These are phyloP conservation scores for Dactylellina haptotyla DNA, from an alignment of 2,329 filamentous ascomycete genomes.

Conservation along the genomic window DNA sequence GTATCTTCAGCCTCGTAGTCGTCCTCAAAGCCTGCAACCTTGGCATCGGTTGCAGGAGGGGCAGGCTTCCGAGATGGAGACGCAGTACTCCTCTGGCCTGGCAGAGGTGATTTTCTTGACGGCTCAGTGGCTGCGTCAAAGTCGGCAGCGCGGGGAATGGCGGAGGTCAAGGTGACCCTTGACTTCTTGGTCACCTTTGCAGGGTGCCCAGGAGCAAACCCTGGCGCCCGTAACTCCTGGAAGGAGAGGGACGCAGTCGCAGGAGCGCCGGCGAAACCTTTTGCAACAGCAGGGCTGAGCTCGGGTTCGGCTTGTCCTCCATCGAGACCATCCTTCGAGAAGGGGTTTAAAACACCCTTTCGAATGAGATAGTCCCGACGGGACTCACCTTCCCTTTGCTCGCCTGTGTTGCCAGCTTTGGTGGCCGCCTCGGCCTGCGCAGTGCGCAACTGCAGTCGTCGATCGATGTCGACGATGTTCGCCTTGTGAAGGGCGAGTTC, in stretches of 20 bases:
- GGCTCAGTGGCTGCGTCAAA: background rate
- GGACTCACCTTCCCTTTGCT: slow-evolving; percentile 78
- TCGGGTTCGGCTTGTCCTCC: slow-evolving; percentile 73
- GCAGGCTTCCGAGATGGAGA: slow-evolving; percentile 1
- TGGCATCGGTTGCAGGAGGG: slow-evolving; percentile 67
- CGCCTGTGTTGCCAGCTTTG: slow-evolving; percentile 64
- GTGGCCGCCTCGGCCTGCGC: slow-evolving; percentile 66
- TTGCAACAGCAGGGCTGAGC: slow-evolving; percentile 70
- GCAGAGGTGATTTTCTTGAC: slow-evolving; percentile 8
- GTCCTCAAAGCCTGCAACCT: slow-evolving; percentile 64
- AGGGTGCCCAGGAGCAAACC: slow-evolving; percentile 70
- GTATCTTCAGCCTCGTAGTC: slow-evolving; percentile 53
- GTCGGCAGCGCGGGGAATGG: background rate
- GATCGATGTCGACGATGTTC: slow-evolving; percentile 82
- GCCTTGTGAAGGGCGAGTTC: slow-evolving; percentile 73
- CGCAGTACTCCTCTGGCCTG: background rate
- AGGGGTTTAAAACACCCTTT: slow-evolving; percentile 97
- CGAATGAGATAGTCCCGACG: slow-evolving; percentile 85
- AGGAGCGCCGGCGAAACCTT: slow-evolving; percentile 77
- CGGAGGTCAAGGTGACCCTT: slow-evolving; percentile 67
- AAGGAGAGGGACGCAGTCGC: slow-evolving; percentile 71
- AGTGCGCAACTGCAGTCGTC: slow-evolving; percentile 80
- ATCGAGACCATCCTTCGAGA: slow-evolving; percentile 77
- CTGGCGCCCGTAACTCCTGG: slow-evolving; percentile 76
- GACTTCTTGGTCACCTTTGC: slow-evolving; percentile 60